These are phyloP conservation scores for Penicillium oxalicum DNA, from an alignment of 2,329 filamentous ascomycete species.

Conservation along the genomic window DNA sequence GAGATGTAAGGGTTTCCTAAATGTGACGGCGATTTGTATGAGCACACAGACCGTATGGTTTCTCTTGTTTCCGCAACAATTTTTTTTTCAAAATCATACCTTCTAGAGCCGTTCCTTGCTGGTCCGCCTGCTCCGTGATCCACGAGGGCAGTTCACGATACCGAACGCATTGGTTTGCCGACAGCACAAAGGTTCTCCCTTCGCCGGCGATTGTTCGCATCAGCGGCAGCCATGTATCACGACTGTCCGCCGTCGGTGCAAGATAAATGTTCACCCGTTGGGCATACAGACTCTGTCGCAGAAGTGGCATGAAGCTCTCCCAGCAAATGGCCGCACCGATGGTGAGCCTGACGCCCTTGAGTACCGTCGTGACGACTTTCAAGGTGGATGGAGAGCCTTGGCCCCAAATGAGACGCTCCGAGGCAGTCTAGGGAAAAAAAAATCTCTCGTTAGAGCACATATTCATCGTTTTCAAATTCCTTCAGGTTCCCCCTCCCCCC, in stretches of 20 bases:
- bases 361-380: slow-evolving; percentile 69
- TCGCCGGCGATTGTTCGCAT: slow-evolving; percentile 78
- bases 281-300: slow-evolving; percentile 75
- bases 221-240: slow-evolving; percentile 76
- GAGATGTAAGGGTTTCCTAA: slow-evolving; percentile 47
- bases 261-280: slow-evolving; percentile 92
- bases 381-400: slow-evolving; percentile 76
- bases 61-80: no score
- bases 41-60: neutral
- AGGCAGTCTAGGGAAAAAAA: slow-evolving; percentile 55
- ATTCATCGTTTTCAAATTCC: no score
- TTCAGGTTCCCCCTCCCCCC: no score
- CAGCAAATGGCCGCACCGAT: slow-evolving; percentile 88
- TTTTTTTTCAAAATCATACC: slow-evolving; percentile 24
- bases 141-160: slow-evolving; percentile 53
- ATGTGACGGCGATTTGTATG: neutral
- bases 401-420: slow-evolving; percentile 81
- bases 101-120: slow-evolving; percentile 17
- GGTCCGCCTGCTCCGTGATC: slow-evolving; percentile 39
- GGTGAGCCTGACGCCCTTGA: slow-evolving; percentile 72
- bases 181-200: slow-evolving; percentile 78
- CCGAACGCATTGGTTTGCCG: slow-evolving; percentile 73
- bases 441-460: no score
- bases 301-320: slow-evolving; percentile 93
- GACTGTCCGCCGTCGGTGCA: slow-evolving; percentile 78